Evolutionary conservation across 2,329 filamentous ascomycete genomes (phyloP), one percentile per base, ranked within the genome.

Genomic region (Plenodomus tracheiphilus): DNA sequence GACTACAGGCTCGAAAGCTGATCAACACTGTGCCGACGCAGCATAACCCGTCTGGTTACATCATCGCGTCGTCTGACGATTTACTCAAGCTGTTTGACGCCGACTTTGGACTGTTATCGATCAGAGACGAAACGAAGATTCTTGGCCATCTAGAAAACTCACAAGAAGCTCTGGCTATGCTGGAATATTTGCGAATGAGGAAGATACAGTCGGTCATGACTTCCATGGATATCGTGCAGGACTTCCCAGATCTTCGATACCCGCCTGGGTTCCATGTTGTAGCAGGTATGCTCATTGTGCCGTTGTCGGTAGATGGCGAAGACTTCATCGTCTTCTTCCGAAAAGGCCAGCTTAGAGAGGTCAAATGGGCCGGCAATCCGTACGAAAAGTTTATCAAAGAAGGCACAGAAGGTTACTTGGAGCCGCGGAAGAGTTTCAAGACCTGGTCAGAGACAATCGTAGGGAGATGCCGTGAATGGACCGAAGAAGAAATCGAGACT

Each of bases 291-390:
- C 75, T 96, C 0, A 85, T 95, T 45, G 90, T 96, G 0, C 91
- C 91, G 0, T 75, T 96, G 2, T 92, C 88, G 15, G 78, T 83
- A 1, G 83, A 84, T 1, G 91, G 91, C 0, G 79, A 78, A 22
- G 91, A 96, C 61, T 96, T 96, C 61, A 96, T 96, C 37, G 88
- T 91, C 0, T 95, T 96, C 66, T 95, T 96, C 74, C 83, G 91
- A n/a, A 86, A 81, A 58, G 85, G 86, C 0, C 89, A 92, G 61
- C 68, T 84, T 21, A 87, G 82, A 64, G 86, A 90, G 71, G 89
- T 89, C 17, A 92, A 87, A 69, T 96, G 87, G 91, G 91, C 88
- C 2, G 91, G 86, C 2, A 96, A 91, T 62, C 90, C 90, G 0
- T 92, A 94, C 62, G 87, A 94, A 51, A 94, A 93, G 66, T 80